Evolutionary conservation across 768 basidiomycete genomes (phyloP), one percentile per base, ranked within the genome.

Genomic region (Trametes coccinea): DNA sequence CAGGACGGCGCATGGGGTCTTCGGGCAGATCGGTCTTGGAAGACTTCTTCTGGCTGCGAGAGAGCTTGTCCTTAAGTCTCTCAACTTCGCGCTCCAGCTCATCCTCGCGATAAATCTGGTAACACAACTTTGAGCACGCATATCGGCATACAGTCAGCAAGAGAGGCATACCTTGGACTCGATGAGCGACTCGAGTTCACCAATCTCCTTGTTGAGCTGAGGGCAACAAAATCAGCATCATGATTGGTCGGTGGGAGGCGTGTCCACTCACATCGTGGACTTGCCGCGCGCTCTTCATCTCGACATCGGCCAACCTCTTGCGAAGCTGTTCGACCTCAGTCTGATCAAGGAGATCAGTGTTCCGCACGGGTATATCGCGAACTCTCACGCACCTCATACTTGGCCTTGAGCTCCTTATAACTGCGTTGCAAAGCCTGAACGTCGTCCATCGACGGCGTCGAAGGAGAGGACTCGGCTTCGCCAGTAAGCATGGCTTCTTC

Each of bases 101-200:
- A 69, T 94, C 93, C 85, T 94, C 93, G 44, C 88, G 87, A 71
- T 94, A 93, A 64, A 95, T 94, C 91, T 93, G 62, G 11, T 17
- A 34, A 39, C 17, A 60, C 54, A 41, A 30, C 33, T 52, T 31
- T 59, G 45, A 60, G 27, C 33, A 31, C 34, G 16, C 22, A 48
- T 27, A 30, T n/a, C 51, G 14, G 16, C 9, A n/a, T 41, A 22
- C 44, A 44, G 33, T 17, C 13, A 27, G 27, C 16, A 44, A 46
- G 16, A 13, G 48, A 1, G 14, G 58, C 67, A 70, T 62, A 92
- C 93, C 85, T 97, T 98, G 56, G 92, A 84, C 72, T 99, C 96
- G n/a, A 98, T 87, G 44, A 99, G 79, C 41, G 88, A 83, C 74
- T 98, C 96, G 17, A 98, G 81, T 71, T 98, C 95, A 56, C 88